phyloP scores from a whole-genome alignment of 768 basidiomycete species.

The Mycena haematopus region DNA sequence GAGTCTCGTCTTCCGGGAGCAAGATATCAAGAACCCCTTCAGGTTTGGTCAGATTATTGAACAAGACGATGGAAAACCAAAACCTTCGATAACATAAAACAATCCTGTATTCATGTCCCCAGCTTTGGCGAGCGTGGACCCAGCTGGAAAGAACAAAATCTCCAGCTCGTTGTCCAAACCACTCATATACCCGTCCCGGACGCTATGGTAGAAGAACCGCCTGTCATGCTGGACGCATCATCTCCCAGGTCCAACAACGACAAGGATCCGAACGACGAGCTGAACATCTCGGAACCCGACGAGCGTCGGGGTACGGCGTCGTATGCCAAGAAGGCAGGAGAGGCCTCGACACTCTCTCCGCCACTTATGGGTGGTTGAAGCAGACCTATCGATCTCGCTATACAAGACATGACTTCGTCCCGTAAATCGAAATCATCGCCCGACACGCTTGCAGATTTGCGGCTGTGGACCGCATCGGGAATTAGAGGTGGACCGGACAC shows the following conservation, averaged over 20 bases:
- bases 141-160: constrained; percentile 90
- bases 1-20: constrained; percentile 58
- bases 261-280: constrained; percentile 75
- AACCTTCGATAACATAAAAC: constrained; percentile 15
- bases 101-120: constrained; percentile 88
- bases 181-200: constrained; percentile 66
- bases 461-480: constrained; percentile 35
- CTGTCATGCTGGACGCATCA: constrained; percentile 72
- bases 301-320: constrained; percentile 44
- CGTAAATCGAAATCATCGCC: constrained; percentile 90
- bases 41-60: constrained; percentile 54
- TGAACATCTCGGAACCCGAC: constrained; percentile 48
- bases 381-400: constrained; percentile 96
- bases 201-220: constrained; percentile 56
- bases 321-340: constrained; percentile 62
- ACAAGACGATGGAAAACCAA: constrained; percentile 52
- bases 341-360: constrained; percentile 67
- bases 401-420: constrained; percentile 96
- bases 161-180: constrained; percentile 97
- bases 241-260: constrained; percentile 76
- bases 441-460: constrained; percentile 34
- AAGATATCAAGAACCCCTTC: constrained; percentile 95
- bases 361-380: constrained; percentile 84
- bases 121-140: constrained; percentile 83
- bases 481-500: constrained; percentile 41